Base-by-base conservation (phyloP, 2,329 filamentous ascomycete genomes). In the Pseudohalonectria lignicola region DNA sequence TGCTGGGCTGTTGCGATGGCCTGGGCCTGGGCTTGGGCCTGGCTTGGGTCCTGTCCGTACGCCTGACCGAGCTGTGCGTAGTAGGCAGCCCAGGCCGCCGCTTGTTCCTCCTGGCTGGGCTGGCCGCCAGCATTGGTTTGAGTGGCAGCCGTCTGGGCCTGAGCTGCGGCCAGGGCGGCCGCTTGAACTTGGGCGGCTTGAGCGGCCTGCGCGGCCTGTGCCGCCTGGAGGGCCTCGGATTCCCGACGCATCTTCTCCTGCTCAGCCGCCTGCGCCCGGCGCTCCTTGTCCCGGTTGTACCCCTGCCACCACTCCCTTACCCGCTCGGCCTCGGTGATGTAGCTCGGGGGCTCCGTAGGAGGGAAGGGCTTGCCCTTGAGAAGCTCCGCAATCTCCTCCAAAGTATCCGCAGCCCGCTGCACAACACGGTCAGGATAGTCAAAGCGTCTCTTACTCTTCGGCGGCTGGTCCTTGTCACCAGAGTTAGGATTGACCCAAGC, bases 251-350 rank as follows among this genome's bases (percentile, higher is more conserved):
- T 55, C 33, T 57, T 59, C 29, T 41, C 31, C 10, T 44, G 45
- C 39, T 50, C 45, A 8, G 38, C 36, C n/a, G 34, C 34, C 17
- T 45, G 40, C 29, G 40, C 46, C 12, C 38, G 36, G 11, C 45
- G 46, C 37, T 47, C 43, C 26, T 55, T 53, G 34, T 63, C 59
- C 31, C 52, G 53, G 26, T 55, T 51, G 43, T 64, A 67, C 0
- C 69, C 70, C 10, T 63, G 53, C 57, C 65, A 67, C 72, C 73
- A 78, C 43, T 72, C 64, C 9, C 64, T 62, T 1, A 66, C 57
- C 43, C 63, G 63, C 23, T 65, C 64, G 3, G 62, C 52, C 23
- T 69, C 60, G 17, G 54, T 55, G 45, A 76, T 62, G 63, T 71
- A 74, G 15, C 64, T 62, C 1, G 74, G 71, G 4, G 74, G 68